phyloP scores from a whole-genome alignment of 768 basidiomycete genomes.

The Psilocybe tampanensis region DNA sequence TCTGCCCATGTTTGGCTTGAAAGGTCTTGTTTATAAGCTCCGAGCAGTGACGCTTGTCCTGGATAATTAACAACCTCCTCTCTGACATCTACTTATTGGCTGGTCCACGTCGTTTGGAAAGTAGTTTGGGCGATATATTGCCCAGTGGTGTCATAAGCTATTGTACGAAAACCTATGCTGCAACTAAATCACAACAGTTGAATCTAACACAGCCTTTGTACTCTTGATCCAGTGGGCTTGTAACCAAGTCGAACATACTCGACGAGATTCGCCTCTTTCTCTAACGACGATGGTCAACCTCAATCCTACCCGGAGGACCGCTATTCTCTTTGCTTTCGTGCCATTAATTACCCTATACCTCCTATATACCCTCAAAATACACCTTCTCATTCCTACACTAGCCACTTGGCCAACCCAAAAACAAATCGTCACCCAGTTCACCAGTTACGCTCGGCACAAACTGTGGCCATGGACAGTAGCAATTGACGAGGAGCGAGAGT shows the following conservation, averaged over 20 bases:
- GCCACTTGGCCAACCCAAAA: constrained; percentile 25
- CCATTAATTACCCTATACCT: constrained; percentile 24
- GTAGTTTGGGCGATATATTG: not conserved
- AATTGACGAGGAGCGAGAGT: constrained; percentile 4
- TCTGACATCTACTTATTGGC: constrained; percentile 1
- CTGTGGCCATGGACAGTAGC: constrained; percentile 24
- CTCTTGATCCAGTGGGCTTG: not conserved
- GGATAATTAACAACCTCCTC: not conserved
- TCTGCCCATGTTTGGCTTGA: not conserved
- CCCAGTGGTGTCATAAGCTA: not conserved
- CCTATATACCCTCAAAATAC: constrained; percentile 24
- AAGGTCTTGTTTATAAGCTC: not conserved
- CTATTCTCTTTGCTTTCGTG: constrained; percentile 23
- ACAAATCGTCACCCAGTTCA: constrained; percentile 21
- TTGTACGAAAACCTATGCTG: not conserved
- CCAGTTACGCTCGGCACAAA: constrained; percentile 22
- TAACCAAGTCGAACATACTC: not conserved
- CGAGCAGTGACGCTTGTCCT: not conserved
- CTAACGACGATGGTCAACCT: constrained; percentile 19
- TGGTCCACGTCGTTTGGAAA: constrained; percentile 5
- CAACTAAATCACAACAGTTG: not conserved
- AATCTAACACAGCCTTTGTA: constrained; percentile 4
- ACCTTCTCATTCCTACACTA: constrained; percentile 21
- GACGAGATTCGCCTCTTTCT: not conserved
- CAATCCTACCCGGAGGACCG: constrained; percentile 22